Evolutionary conservation across 495 filamentous ascomycete genomes (phyloP).

Genomic region (Apiosordaria backusii): DNA sequence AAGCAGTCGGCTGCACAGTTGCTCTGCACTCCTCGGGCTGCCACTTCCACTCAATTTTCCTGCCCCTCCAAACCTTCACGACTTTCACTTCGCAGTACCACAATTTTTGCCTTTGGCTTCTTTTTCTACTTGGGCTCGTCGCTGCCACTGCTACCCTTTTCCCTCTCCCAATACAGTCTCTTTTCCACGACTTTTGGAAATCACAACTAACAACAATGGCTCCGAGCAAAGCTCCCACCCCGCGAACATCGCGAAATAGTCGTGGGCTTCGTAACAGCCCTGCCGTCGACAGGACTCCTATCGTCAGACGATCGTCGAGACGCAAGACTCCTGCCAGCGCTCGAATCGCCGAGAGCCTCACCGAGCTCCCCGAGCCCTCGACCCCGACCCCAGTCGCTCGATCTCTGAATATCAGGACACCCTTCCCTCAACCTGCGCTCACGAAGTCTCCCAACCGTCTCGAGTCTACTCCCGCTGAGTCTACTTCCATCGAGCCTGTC

Average conservation of each 20-base stretch:
- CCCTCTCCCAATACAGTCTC: neutral
- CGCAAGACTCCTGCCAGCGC: neutral
- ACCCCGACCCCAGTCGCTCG: neutral
- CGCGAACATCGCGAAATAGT: conserved; percentile 29
- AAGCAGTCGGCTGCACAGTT: neutral
- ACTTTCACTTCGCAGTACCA: neutral
- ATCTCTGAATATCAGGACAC: neutral
- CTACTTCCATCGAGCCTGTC: neutral
- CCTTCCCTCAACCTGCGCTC: neutral
- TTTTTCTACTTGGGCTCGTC: neutral
- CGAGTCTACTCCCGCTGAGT: neutral
- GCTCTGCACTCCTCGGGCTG: neutral
- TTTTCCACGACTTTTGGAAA: conserved; percentile 3
- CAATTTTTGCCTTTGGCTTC: neutral
- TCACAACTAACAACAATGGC: conserved; percentile 21
- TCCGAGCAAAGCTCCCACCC: conserved; percentile 18
- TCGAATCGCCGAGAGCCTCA: neutral
- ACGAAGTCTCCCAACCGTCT: too few relatives aligned
- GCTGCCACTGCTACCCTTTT: neutral
- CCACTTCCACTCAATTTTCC: neutral
- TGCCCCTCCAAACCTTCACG: neutral
- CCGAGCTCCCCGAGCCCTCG: neutral
- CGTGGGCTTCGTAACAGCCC: conserved; percentile 21
- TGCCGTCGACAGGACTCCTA: neutral
- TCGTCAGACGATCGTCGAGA: neutral